A percentile compares a stretch with the other conserved stretches of the same genome.
Evolutionary conservation across 805 yeast genomes (phyloP).

Genomic region (Candida xyloterini): DNA sequence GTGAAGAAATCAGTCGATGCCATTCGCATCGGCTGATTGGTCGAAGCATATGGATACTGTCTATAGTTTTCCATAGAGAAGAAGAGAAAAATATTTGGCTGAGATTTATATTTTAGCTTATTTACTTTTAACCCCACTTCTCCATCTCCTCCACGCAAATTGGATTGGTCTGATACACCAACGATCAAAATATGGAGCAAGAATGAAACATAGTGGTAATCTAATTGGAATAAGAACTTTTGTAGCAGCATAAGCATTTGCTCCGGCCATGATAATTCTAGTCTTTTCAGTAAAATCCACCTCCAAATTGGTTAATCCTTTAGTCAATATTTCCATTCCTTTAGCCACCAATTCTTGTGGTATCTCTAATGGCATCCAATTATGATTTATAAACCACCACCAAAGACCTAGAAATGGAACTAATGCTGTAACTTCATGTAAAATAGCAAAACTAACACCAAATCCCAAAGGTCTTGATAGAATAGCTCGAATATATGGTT

Average conservation of each 20-base stretch:
- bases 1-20: conserved; percentile 54
- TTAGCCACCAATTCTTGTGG: conserved; percentile 49
- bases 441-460: conserved; percentile 44
- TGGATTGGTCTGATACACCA: conserved; percentile 32
- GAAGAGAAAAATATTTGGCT: too few species aligned
- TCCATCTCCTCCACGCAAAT: conserved; percentile 4
- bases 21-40: conserved; percentile 43
- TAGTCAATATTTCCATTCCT: conserved; percentile 45
- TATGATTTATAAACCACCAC: conserved; percentile 45
- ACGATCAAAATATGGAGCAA: conserved; percentile 37
- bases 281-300: conserved; percentile 29
- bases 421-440: conserved; percentile 53
- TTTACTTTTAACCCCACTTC: conserved; percentile 6
- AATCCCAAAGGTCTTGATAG: conserved; percentile 34
- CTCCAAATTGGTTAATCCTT: conserved; percentile 31
- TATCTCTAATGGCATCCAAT: conserved; percentile 42
- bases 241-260: conserved; percentile 36
- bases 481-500: conserved; percentile 32
- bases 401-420: conserved; percentile 51
- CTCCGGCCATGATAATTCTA: conserved; percentile 32
- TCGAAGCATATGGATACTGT: conserved; percentile 7
- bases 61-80: conserved; percentile 6
- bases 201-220: conserved; percentile 26
- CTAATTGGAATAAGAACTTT: conserved; percentile 32
- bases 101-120: background rate